Base-by-base conservation (phyloP, 2,329 filamentous ascomycete species). In the Blumeriella jaapii region DNA sequence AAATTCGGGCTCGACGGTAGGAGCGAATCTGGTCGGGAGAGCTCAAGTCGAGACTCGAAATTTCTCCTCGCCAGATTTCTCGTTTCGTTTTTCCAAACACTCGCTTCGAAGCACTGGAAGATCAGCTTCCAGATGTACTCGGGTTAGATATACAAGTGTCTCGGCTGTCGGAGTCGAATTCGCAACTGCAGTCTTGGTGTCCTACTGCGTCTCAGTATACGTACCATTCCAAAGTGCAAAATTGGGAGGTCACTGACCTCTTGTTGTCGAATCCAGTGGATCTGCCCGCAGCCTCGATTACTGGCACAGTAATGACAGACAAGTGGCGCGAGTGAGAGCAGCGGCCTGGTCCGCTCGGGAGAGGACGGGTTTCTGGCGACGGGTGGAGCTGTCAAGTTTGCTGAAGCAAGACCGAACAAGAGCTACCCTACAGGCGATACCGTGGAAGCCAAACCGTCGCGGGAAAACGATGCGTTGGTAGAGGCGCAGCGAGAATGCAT, bases 391-490 rank as follows among this genome's bases (percentile, higher is more conserved):
- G n/a, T n/a, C n/a, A n/a, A n/a, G n/a, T 34, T 40, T 46, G 46
- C 45, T n/a, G n/a, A n/a, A n/a, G n/a, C 40, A 47, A 41, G 38
- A 42, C 39, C 34, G 42, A 44, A 39, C 38, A 45, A 50, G 40
- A 39, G 17, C 42, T 40, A 39, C 42, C 44, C 31, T 44, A 44
- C 29, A 48, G 49, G 50, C 53, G 46, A 50, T 48, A 55, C 51
- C 30, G 46, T 50, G 53, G 50, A 35, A 41, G 37, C 39, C 34
- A 47, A 40, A 45, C 41, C 38, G 45, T 49, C 38, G 48, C 47
- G 48, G 46, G 34, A 28, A 38, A 42, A 38, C 48, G 44, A 52
- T 42, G 43, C 48, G 44, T 40, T 46, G 41, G 40, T 40, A 44
- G 43, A 46, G 38, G 41, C 46, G 45, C 46, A 48, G 45, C 37